Evolutionary conservation across 306 rosid species (phyloP).

Genomic region (Nissolia schottii): DNA sequence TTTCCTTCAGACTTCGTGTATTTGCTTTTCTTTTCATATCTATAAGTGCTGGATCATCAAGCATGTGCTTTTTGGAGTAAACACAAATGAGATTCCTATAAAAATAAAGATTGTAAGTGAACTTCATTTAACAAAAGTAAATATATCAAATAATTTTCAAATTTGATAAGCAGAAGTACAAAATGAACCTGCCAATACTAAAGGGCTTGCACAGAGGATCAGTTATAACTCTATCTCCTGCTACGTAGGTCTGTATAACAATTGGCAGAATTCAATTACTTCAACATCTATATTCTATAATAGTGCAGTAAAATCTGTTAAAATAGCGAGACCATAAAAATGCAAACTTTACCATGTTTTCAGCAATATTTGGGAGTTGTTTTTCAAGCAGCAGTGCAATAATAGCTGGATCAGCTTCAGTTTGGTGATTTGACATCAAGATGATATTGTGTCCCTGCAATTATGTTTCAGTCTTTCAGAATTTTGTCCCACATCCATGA

Average conservation of each 20-base stretch:
- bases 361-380: constrained; percentile 62
- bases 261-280: constrained; percentile 35
- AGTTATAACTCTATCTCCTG: constrained; percentile 92
- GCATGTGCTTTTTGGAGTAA: constrained; percentile 96
- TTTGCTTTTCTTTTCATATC: constrained; percentile 90
- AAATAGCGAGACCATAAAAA: constrained; percentile 15
- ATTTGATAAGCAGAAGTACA: constrained; percentile 20
- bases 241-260: constrained; percentile 68
- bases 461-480: constrained; percentile 20
- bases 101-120: constrained; percentile 4
- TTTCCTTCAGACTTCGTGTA: constrained; percentile 88
- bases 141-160: not conserved
- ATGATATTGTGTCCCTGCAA: constrained; percentile 94
- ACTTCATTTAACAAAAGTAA: constrained; percentile 1
- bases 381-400: constrained; percentile 85
- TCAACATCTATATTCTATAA: constrained; percentile 24
- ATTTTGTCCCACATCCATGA: constrained; percentile 18
- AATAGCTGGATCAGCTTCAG: constrained; percentile 98
- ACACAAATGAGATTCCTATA: constrained; percentile 93
- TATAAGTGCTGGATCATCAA: constrained; percentile 71
- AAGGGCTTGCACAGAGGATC: constrained; percentile 98
- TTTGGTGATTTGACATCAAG: constrained; percentile 95
- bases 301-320: not conserved
- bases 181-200: constrained; percentile 89
- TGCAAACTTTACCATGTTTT: constrained; percentile 57